Percentiles rank a stretch among this genome's conserved stretches.
These are phyloP conservation scores for Fomitopsis pinicola DNA, from an alignment of 1,284 basidiomycete species.

Conservation along the genomic window DNA sequence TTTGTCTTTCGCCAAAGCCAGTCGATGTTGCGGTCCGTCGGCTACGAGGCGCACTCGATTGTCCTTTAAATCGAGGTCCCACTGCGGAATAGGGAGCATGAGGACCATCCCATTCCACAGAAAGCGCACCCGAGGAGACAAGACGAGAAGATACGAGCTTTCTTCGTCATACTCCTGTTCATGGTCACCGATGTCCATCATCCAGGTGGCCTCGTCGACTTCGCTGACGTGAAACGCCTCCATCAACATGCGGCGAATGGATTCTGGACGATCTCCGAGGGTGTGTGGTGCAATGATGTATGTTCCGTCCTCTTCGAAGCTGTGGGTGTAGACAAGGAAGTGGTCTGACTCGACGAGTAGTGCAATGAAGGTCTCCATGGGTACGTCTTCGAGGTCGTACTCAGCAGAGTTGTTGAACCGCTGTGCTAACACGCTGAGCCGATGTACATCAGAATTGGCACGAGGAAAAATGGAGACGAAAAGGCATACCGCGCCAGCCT, in stretches of 20 bases:
- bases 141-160: constrained; percentile 74
- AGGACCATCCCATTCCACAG: constrained; percentile 94
- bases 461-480: neutral
- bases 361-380: constrained; percentile 79
- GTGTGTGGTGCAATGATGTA: constrained; percentile 88
- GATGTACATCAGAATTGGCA: neutral
- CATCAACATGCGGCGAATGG: constrained; percentile 78
- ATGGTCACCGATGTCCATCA: constrained; percentile 46
- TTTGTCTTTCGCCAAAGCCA: constrained; percentile 76
- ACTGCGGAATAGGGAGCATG: constrained; percentile 60
- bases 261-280: constrained; percentile 81
- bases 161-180: constrained; percentile 53
- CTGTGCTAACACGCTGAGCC: constrained; percentile 66
- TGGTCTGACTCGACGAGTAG: constrained; percentile 85
- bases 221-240: constrained; percentile 82
- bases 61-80: constrained; percentile 80
- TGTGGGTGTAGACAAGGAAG: constrained; percentile 91
- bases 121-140: constrained; percentile 87
- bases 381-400: constrained; percentile 81
- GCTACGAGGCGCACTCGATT: constrained; percentile 83
- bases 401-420: constrained; percentile 96
- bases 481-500: constrained; percentile 77
- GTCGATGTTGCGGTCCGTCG: constrained; percentile 78
- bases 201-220: constrained; percentile 51
- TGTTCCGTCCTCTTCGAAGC: constrained; percentile 88